phyloP scores from a whole-genome alignment of 2,329 filamentous ascomycete species.

The Fusarium fracticaudum region DNA sequence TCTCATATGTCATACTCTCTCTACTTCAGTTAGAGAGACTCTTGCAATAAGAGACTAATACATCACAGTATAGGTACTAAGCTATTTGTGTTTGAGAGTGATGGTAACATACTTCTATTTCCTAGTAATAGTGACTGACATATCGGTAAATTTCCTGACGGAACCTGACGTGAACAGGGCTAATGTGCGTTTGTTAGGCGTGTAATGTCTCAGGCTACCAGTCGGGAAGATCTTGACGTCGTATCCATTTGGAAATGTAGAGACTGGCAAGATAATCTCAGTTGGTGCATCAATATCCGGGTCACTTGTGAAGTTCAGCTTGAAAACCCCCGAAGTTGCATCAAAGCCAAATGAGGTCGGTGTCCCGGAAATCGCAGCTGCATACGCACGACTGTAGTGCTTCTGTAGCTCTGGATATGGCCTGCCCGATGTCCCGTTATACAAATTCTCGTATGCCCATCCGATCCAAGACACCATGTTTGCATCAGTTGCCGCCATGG shows the following conservation, averaged over 20 bases:
- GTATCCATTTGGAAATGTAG: fast-evolving
- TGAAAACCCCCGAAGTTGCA: fast-evolving
- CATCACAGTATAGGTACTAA: too few relatives aligned
- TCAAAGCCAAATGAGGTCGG: neutral
- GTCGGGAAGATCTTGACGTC: too few relatives aligned
- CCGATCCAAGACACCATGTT: neutral
- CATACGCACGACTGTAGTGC: neutral
- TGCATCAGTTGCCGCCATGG: fast-evolving
- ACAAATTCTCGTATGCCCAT: neutral
- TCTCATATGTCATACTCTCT: too few relatives aligned
- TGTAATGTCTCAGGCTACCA: too few relatives aligned
- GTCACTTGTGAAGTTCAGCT: neutral
- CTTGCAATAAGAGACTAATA: too few relatives aligned
- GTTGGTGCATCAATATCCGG: fast-evolving
- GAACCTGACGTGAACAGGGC: too few relatives aligned
- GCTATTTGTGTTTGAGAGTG: too few relatives aligned
- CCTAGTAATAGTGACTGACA: too few relatives aligned
- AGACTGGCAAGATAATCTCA: fast-evolving
- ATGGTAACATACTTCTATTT: too few relatives aligned
- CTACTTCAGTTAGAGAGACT: too few relatives aligned
- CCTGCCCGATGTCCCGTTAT: neutral
- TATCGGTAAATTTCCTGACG: too few relatives aligned
- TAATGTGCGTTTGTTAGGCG: too few relatives aligned
- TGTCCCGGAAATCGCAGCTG: neutral
- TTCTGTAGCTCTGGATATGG: neutral